These are phyloP conservation scores for Alternaria angustiovoidea DNA, from an alignment of 2,329 filamentous ascomycete species.

Conservation along the genomic window DNA sequence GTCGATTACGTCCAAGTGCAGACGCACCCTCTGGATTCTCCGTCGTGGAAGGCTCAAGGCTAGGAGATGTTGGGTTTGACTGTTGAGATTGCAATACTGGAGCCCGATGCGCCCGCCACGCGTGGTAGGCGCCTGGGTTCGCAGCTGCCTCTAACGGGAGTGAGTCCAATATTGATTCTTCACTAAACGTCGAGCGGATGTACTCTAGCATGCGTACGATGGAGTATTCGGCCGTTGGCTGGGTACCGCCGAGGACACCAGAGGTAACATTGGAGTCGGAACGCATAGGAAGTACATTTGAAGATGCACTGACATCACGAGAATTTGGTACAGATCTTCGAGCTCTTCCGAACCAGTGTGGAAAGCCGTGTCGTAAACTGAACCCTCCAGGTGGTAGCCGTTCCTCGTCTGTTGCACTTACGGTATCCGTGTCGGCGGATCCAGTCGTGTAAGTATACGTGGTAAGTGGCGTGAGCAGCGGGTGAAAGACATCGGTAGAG, in stretches of 20 bases:
- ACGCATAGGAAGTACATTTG: constrained; percentile 28
- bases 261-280: constrained; percentile 16
- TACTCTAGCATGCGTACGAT: constrained; percentile 75
- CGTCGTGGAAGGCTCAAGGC: constrained; percentile 32
- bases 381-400: constrained; percentile 87
- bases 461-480: constrained; percentile 89
- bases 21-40: constrained; percentile 28
- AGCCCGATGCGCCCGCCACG: constrained; percentile 79
- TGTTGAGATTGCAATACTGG: constrained; percentile 43
- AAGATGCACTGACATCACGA: constrained; percentile 45
- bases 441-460: constrained; percentile 91
- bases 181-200: constrained; percentile 81
- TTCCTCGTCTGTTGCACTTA: constrained; percentile 84
- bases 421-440: constrained; percentile 74
- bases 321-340: constrained; percentile 41
- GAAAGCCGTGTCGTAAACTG: constrained; percentile 89
- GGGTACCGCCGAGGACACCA: constrained; percentile 13
- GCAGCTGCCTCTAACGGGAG: constrained; percentile 83
- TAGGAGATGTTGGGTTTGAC: constrained; percentile 28
- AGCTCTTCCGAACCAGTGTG: constrained; percentile 76
- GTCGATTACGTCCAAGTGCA: constrained; percentile 60
- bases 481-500: constrained; percentile 92
- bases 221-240: constrained; percentile 27
- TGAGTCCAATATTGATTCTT: constrained; percentile 77
- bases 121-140: constrained; percentile 92